phyloP scores from a whole-genome alignment of 31 red algal species.

The Endocladia muricata region DNA sequence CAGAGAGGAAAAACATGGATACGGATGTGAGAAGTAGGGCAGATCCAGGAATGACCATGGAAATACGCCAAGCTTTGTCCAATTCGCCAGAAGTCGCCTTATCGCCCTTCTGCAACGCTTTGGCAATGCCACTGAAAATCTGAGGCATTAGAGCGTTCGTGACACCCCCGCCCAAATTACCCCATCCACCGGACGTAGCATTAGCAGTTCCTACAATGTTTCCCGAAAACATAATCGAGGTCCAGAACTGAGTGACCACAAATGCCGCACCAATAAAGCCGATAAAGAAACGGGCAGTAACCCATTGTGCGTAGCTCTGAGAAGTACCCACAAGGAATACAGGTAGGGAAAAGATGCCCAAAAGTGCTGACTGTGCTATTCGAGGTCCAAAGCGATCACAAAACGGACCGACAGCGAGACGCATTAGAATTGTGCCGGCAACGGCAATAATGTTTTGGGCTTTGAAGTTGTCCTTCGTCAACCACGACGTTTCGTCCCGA shows the following conservation, averaged over 20 bases:
- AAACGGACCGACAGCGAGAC: slow-evolving; percentile 81
- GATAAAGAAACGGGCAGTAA: slow-evolving; percentile 68
- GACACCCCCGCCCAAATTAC: slow-evolving; percentile 95
- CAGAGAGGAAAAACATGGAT: slow-evolving; percentile 80
- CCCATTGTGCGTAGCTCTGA: slow-evolving; percentile 65
- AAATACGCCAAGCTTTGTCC: slow-evolving; percentile 64
- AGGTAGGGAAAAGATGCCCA: slow-evolving; percentile 86
- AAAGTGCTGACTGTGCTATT: slow-evolving; percentile 43
- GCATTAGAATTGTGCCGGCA: slow-evolving; percentile 86
- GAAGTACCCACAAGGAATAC: slow-evolving; percentile 77
- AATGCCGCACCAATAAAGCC: slow-evolving; percentile 75
- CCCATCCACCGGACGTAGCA: slow-evolving; percentile 94
- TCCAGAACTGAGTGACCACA: slow-evolving; percentile 79
- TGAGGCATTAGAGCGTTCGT: slow-evolving; percentile 80
- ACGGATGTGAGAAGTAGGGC: slow-evolving; percentile 43
- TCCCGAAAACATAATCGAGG: slow-evolving; percentile 82
- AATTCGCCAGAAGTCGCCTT: neutral
- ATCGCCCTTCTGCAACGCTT: neutral
- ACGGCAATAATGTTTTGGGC: slow-evolving; percentile 84
- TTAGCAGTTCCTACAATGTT: slow-evolving; percentile 92
- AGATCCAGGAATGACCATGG: slow-evolving; percentile 74
- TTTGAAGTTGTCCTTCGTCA: slow-evolving; percentile 39
- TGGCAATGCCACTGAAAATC: slow-evolving; percentile 27
- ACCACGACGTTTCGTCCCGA: slow-evolving; percentile 10
- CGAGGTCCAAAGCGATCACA: slow-evolving; percentile 95